Conservation (phyloP, 495 filamentous ascomycete genomes). For the Podospora didyma region DNA sequence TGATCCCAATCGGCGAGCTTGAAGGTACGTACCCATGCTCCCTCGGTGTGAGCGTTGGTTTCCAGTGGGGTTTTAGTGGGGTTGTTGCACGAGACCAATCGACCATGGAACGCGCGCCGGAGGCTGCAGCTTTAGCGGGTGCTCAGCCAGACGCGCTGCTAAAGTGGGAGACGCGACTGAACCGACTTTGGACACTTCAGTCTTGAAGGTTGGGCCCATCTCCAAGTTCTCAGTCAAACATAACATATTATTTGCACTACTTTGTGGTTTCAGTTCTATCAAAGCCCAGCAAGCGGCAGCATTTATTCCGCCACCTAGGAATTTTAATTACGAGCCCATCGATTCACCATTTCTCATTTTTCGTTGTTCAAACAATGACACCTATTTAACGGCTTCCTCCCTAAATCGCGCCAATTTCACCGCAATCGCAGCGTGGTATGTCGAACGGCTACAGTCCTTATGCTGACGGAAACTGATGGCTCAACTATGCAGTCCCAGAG, state of each 20-base stretch:
- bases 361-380: too few relatives aligned
- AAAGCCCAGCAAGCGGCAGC: too few relatives aligned
- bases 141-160: neutral
- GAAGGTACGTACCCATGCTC: too few relatives aligned
- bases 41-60: neutral
- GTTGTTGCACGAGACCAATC: neutral
- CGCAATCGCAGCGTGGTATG: neutral
- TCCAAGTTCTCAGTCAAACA: neutral
- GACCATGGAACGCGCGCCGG: slow-evolving; percentile 14
- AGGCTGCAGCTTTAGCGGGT: neutral
- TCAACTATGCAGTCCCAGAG: neutral
- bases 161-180: neutral
- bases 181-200: too few relatives aligned
- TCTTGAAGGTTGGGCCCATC: too few relatives aligned
- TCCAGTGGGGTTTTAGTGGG: neutral
- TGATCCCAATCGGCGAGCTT: slow-evolving; percentile 14
- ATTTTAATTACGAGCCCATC: too few relatives aligned
- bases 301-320: too few relatives aligned
- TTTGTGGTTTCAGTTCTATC: too few relatives aligned
- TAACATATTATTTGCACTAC: too few relatives aligned
- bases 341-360: too few relatives aligned
- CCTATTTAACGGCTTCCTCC: too few relatives aligned
- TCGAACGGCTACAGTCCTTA: neutral
- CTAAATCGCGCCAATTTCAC: too few relatives aligned
- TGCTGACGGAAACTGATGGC: neutral